Evolutionary conservation across 345 rosid genomes (phyloP).

Genomic region (Salix exigua): DNA sequence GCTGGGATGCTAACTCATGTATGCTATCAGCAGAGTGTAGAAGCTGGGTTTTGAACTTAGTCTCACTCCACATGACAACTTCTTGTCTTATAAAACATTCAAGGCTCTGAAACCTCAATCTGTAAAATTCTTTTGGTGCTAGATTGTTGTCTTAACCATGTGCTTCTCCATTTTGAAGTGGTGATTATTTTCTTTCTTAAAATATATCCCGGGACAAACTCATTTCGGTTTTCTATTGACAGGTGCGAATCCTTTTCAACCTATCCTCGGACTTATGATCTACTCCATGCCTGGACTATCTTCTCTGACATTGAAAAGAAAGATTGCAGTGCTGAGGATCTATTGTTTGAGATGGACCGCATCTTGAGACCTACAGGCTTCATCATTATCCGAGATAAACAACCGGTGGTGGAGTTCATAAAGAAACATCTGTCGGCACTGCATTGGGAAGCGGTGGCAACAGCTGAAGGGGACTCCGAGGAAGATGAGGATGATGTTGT

Average conservation of each 20-base stretch:
- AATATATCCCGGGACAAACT: not conserved
- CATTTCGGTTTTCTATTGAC: slow-evolving; percentile 4
- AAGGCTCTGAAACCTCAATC: not conserved
- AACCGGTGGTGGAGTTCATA: slow-evolving; percentile 48
- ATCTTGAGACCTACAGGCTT: slow-evolving; percentile 87
- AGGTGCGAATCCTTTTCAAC: slow-evolving; percentile 96
- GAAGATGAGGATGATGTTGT: slow-evolving; percentile 51
- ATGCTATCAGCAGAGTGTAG: too few species aligned
- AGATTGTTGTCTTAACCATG: not conserved
- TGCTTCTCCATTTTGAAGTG: not conserved
- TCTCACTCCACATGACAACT: not conserved
- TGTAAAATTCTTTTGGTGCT: not conserved
- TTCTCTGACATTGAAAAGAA: slow-evolving; percentile 41
- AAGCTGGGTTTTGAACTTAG: not conserved
- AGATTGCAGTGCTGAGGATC: slow-evolving; percentile 77
- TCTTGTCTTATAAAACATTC: not conserved
- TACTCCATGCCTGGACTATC: slow-evolving; percentile 21
- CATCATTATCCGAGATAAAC: slow-evolving; percentile 66
- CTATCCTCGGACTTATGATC: slow-evolving; percentile 87
- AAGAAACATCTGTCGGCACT: slow-evolving; percentile 67
- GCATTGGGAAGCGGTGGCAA: slow-evolving; percentile 80
- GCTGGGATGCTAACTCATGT: not conserved
- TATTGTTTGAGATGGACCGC: slow-evolving; percentile 88
- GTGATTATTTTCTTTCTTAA: not conserved
- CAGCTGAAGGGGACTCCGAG: slow-evolving; percentile 46